Evolutionary conservation across 2,329 filamentous ascomycete genomes (phyloP).

Genomic region (Tolypocladium sp.): DNA sequence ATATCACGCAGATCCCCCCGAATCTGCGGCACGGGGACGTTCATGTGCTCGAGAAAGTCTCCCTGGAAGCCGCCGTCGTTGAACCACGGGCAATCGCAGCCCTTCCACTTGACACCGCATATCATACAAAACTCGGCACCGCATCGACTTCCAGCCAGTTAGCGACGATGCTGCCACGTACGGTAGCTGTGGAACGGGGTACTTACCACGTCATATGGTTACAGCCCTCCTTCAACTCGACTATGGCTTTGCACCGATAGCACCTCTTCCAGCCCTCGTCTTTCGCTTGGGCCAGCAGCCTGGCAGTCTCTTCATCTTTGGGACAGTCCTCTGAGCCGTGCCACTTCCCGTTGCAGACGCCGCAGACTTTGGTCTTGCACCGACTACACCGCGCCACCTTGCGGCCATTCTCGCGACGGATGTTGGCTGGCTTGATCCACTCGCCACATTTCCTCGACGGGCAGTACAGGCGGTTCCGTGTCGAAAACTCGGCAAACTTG

Average conservation of each 20-base stretch:
- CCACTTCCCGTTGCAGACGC: conserved; percentile 63
- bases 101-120: conserved; percentile 75
- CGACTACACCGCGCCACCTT: conserved; percentile 60
- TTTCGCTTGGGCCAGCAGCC: conserved; percentile 55
- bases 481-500: conserved; percentile 69
- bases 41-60: conserved; percentile 46
- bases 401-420: conserved; percentile 48
- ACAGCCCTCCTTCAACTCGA: conserved; percentile 74
- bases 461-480: conserved; percentile 69
- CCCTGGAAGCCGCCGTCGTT: conserved; percentile 48
- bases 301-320: conserved; percentile 56
- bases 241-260: conserved; percentile 61
- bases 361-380: conserved; percentile 69
- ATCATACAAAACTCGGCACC: conserved; percentile 81
- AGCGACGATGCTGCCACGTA: neutral
- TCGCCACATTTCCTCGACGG: conserved; percentile 63
- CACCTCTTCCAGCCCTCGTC: conserved; percentile 68
- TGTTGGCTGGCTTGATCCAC: conserved; percentile 68
- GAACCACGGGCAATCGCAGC: conserved; percentile 75
- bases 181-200: neutral
- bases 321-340: conserved; percentile 64
- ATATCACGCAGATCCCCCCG: conserved; percentile 13
- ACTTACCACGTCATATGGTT: conserved; percentile 82
- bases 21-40: conserved; percentile 29
- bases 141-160: conserved; percentile 47